Evolutionary conservation across 495 filamentous ascomycete species (phyloP).

Genomic region (Lophiotrema nucula): DNA sequence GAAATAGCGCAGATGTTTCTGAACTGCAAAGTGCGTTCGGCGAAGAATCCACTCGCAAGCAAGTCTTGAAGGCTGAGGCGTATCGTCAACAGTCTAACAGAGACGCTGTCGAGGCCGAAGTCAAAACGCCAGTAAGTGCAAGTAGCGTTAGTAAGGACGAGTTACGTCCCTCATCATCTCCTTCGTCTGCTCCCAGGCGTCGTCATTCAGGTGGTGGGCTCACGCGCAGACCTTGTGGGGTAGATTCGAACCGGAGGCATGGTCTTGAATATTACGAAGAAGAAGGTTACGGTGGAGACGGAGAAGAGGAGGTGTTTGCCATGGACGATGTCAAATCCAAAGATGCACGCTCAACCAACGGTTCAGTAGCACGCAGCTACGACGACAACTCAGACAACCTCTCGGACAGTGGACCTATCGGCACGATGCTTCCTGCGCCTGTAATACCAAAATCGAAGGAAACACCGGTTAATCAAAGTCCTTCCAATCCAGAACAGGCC

Average conservation of each 20-base stretch:
- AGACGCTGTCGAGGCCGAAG: background rate
- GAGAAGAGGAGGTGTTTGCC: conserved; percentile 70
- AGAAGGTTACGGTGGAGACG: conserved; percentile 77
- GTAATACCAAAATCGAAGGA: conserved; percentile 17
- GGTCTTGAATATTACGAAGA: conserved; percentile 82
- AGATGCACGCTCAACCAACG: background rate
- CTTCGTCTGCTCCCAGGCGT: conserved; percentile 42
- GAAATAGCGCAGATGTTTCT: conserved; percentile 29
- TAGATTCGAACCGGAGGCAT: conserved; percentile 59
- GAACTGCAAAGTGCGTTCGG: conserved; percentile 6
- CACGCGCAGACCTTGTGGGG: conserved; percentile 63
- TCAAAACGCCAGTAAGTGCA: background rate
- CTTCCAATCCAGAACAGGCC: conserved; percentile 76
- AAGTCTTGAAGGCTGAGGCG: conserved; percentile 31
- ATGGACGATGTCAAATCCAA: conserved; percentile 61
- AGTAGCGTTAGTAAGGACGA: background rate
- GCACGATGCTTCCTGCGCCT: conserved; percentile 34
- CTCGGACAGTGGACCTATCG: conserved; percentile 2
- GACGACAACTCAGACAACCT: background rate
- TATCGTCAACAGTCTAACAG: conserved; percentile 9
- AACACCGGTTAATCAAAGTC: conserved; percentile 31
- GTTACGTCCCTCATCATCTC: conserved; percentile 9
- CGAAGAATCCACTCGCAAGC: conserved; percentile 32
- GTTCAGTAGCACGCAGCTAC: background rate
- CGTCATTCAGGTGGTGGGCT: conserved; percentile 81